A percentile compares a stretch with the other conserved stretches of the same genome.
Conservation (phyloP, 345 rosid species). For the Pugionium cornutum region DNA sequence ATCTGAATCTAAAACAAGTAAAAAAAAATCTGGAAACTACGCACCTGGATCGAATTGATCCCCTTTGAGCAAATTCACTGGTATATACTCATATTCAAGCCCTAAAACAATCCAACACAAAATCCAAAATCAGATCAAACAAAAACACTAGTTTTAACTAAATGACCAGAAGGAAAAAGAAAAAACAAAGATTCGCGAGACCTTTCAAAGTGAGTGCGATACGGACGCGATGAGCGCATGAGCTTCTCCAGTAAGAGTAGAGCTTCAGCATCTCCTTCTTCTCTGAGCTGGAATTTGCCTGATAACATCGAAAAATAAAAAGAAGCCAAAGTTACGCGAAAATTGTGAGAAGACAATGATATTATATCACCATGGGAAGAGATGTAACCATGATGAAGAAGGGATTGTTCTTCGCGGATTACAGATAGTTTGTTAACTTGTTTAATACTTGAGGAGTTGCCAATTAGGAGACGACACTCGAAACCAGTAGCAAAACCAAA, state of each 20-base stretch:
- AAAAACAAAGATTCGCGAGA: neutral
- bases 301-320: no score
- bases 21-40: neutral
- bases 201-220: conserved; percentile 83
- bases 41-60: conserved; percentile 67
- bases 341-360: no score
- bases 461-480: no score
- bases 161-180: neutral
- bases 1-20: neutral
- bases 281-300: no score
- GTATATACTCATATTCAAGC: conserved; percentile 59
- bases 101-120: conserved; percentile 43
- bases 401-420: no score
- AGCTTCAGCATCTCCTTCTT: conserved; percentile 41
- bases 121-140: neutral
- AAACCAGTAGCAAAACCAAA: no score
- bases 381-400: no score
- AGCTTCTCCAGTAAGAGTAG: conserved; percentile 77
- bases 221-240: conserved; percentile 73
- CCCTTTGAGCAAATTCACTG: conserved; percentile 60
- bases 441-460: no score
- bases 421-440: no score
- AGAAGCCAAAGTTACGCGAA: no score
- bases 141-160: neutral
- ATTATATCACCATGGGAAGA: no score